Base-by-base conservation (phyloP, 441 rosid species). In the Croton setiger region DNA sequence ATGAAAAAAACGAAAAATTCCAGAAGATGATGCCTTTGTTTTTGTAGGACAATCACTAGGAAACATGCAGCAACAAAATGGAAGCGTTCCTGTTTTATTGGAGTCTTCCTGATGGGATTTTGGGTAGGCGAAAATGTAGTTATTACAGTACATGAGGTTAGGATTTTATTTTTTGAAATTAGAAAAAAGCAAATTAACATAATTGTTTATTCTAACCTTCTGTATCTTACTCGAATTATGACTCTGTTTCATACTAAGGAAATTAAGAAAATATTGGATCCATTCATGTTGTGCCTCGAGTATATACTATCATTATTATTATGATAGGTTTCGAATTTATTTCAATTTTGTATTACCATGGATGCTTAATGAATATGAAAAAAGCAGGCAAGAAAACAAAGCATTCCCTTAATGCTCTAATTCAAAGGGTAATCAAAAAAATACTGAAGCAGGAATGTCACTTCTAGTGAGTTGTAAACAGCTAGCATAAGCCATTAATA, bases 61-160 rank as follows among this genome's bases (percentile, higher is more conserved):
- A 69, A 71, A 73, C 27, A 37, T 72, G 75, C 87, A 82, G 72
- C 83, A 75, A 74, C 68, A 81, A 39, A 79, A 67, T 56, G 87
- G 81, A 75, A 79, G 84, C 66, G 84, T 86, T 67, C 88, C 75
- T 54, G 83, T 84, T 76, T 74, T 73, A 69, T 85, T 78, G 84
- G 75, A 68, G 71, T 63, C 68, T 27, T 47, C 36, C 67, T 13
- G 62, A 51, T 59, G 66, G 36, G 55, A 44, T 70, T 77, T 79
- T 72, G 61, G 69, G 56, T 71, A 55, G 74, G 71, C 60, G 15
- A 80, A 71, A 54, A 61, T 78, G 76, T 78, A 76, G 68, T 63
- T 76, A 79, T 67, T 78, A 61, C 77, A 61, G 48, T 74, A 74
- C 71, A 59, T 45, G 80, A 83, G 82, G 72, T 77, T 79, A 80